Evolutionary conservation across 768 basidiomycete genomes (phyloP).

Genomic region (Lyophyllum shimeji): DNA sequence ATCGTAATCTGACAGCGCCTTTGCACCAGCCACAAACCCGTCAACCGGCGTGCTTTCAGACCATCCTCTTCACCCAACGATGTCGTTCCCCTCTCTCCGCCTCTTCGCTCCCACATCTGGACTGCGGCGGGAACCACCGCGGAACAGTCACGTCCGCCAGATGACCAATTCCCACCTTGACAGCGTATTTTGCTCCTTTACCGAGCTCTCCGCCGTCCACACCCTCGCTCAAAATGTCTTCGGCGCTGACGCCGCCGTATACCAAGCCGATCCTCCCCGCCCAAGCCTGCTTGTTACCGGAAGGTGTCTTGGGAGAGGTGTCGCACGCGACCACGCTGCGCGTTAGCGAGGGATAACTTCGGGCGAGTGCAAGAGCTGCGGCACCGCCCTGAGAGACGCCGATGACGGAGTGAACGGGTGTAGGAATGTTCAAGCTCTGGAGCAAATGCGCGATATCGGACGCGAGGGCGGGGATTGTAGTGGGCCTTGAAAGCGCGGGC

Average conservation of each 20-base stretch:
- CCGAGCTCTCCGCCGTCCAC: constrained; percentile 12
- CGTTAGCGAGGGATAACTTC: constrained; percentile 33
- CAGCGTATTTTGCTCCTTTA: constrained; percentile 25
- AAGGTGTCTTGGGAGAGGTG: constrained; percentile 41
- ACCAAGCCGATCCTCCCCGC: constrained; percentile 41
- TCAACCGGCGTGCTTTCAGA: constrained; percentile 36
- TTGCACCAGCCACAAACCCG: constrained; percentile 47
- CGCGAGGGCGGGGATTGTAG: constrained; percentile 46
- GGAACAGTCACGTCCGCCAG: constrained; percentile 42
- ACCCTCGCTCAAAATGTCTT: constrained; percentile 5
- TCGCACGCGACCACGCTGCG: constrained; percentile 48
- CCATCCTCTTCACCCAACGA: constrained; percentile 35
- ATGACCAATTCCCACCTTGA: constrained; percentile 37
- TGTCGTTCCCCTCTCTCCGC: constrained; percentile 11
- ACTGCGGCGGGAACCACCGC: constrained; percentile 49
- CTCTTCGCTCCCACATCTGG: constrained; percentile 22
- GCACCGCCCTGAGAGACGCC: constrained; percentile 58
- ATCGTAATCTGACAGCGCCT: constrained; percentile 46
- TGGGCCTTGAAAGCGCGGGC: constrained; percentile 18
- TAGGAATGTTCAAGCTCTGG: constrained; percentile 30
- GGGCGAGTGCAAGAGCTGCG: constrained; percentile 45
- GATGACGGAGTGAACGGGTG: constrained; percentile 43
- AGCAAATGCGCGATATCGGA: constrained; percentile 43
- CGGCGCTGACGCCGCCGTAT: constrained; percentile 19
- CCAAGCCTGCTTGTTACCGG: constrained; percentile 51